Percentiles rank a stretch among this genome's conserved stretches.
phyloP scores from a whole-genome alignment of 2,329 filamentous ascomycete genomes.

The Orbilia oligospora region DNA sequence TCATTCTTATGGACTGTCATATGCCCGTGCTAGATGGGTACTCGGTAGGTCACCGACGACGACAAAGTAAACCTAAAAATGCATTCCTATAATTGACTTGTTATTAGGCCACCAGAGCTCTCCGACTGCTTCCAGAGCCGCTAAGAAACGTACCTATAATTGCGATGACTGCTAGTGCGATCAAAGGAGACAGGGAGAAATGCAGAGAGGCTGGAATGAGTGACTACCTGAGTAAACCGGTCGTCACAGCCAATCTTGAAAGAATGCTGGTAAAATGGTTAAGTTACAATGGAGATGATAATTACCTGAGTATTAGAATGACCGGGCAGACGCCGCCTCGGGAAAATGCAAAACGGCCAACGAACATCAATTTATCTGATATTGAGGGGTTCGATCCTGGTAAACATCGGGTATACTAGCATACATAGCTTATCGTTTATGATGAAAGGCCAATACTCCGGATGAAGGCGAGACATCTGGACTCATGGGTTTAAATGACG shows the following conservation, averaged over 20 bases:
- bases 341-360: constrained; percentile 24
- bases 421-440: neutral
- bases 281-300: constrained; percentile 49
- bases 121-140: constrained; percentile 68
- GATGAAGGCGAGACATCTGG: neutral
- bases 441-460: neutral
- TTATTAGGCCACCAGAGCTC: constrained; percentile 45
- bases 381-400: constrained; percentile 27
- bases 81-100: too few relatives aligned
- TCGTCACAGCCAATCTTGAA: constrained; percentile 53
- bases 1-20: constrained; percentile 73
- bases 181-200: constrained; percentile 82
- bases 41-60: constrained; percentile 35
- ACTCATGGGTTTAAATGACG: neutral
- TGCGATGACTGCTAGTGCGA: constrained; percentile 85
- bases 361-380: constrained; percentile 30
- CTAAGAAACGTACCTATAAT: constrained; percentile 77
- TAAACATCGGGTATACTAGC: constrained; percentile 20
- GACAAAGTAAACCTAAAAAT: too few relatives aligned
- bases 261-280: constrained; percentile 58
- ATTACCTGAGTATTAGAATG: constrained; percentile 57
- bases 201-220: constrained; percentile 82
- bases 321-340: constrained; percentile 47
- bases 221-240: constrained; percentile 72
- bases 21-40: constrained; percentile 65